Percentiles rank a stretch among this genome's conserved stretches.
These are phyloP conservation scores for Vachellia collinsii DNA, from an alignment of 306 rosid species.

Conservation along the genomic window DNA sequence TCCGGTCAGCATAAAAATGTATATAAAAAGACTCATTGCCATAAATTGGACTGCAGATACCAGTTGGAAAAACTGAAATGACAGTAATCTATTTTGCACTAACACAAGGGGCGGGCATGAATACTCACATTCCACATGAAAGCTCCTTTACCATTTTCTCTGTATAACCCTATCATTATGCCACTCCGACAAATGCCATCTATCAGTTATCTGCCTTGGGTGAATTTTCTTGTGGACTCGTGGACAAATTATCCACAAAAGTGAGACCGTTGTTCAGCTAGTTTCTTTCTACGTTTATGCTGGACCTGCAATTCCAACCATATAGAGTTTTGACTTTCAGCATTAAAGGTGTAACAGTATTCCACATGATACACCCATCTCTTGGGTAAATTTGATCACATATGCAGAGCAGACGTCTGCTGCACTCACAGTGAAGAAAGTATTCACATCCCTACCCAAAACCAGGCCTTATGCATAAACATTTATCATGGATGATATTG, in stretches of 20 bases:
- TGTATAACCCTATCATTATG: slow-evolving; percentile 11
- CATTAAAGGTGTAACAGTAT: not conserved
- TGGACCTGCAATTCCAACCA: slow-evolving; percentile 57
- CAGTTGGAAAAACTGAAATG: slow-evolving; percentile 34
- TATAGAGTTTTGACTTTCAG: slow-evolving; percentile 17
- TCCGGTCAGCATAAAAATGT: slow-evolving; percentile 33
- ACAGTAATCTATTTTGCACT: slow-evolving; percentile 27
- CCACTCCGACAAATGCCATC: slow-evolving; percentile 18
- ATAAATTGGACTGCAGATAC: slow-evolving; percentile 25
- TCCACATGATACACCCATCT: slow-evolving; percentile 8
- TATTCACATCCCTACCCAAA: too few relatives aligned
- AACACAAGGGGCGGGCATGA: slow-evolving; percentile 1
- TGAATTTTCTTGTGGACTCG: slow-evolving; percentile 49
- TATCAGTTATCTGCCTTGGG: slow-evolving; percentile 55
- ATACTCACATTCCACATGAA: slow-evolving; percentile 21
- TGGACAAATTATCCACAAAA: slow-evolving; percentile 68
- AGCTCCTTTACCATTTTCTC: slow-evolving; percentile 12
- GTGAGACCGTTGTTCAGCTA: slow-evolving; percentile 72
- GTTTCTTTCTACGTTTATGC: slow-evolving; percentile 66
- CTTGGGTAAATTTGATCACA: not conserved
- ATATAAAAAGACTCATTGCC: not conserved
- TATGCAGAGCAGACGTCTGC: not conserved
- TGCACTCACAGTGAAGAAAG: not conserved
- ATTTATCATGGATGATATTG: not conserved
- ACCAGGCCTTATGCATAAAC: not conserved